Evolutionary conservation across 495 filamentous ascomycete species (phyloP), one percentile per base, ranked within the genome.

Genomic region (Trichocladium antarcticum): DNA sequence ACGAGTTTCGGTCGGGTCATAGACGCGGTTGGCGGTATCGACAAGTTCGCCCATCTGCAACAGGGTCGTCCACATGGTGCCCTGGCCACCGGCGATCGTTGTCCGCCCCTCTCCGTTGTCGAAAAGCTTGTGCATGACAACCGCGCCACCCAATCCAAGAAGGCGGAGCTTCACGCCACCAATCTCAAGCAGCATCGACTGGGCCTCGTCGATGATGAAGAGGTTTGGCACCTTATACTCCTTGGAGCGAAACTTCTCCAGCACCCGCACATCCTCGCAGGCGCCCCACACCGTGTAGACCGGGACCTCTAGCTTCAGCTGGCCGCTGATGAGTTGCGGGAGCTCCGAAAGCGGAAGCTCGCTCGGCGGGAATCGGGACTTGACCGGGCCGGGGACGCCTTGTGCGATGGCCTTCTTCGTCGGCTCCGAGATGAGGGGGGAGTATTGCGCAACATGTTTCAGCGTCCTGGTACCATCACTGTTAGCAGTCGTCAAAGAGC

Each of bases 71-170:
- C 93, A 99, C 93, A 99, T 99, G 6, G 93, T 99, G 35, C 93
- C 93, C 65, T 97, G 93, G 20, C 93, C 93, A 59, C 93, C 93
- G 20, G 93, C 92, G 64, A 99, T 97, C 0, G 93, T 97, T 28
- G 93, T 99, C 63, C 89, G 81, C 44, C 93, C 93, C 60, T 99
- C 93, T 24, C 93, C 93, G 57, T 97, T 99, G 64, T 99, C 93
- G 62, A 99, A 99, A 8, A 99, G 79, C 74, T 99, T 99, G 73
- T 99, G 93, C 93, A 99, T 99, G 21, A 99, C 93, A 0, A 99
- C 90, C 0, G 93, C 93, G 56, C 93, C 92, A 45, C 93, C 93
- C 42, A 99, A 68, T 45, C 93, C 93, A 17, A 99, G 77, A 47
- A 99, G 74, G 57, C 93, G 87, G 42, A 99, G 80, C 78, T 95